Evolutionary conservation across 179 eudicot species (phyloP).

Genomic region (Drosera spatulata): DNA sequence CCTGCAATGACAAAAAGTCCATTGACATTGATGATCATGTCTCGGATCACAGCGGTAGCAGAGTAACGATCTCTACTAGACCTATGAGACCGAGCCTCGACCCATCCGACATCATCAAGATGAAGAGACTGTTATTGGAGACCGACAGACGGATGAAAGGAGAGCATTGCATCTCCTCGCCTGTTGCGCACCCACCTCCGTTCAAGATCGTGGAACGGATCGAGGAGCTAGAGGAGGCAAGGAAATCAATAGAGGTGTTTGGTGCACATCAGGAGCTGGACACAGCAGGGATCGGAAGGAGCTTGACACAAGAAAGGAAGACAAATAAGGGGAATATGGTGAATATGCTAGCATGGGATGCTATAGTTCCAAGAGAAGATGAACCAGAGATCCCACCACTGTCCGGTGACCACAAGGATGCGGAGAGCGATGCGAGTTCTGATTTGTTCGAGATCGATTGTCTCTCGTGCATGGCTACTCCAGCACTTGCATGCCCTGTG

Average conservation of each 20-base stretch:
- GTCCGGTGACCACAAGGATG: constrained; percentile 21
- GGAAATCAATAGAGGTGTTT: constrained; percentile 34
- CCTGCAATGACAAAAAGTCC: constrained; percentile 41
- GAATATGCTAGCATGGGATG: constrained; percentile 40
- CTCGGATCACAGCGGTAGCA: not conserved
- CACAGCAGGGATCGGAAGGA: constrained; percentile 11
- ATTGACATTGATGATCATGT: constrained; percentile 22
- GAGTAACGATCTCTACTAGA: constrained; percentile 1
- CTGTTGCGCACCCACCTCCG: constrained; percentile 7
- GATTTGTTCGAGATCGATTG: constrained; percentile 80
- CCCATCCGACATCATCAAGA: constrained; percentile 11
- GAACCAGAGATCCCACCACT: constrained; percentile 20
- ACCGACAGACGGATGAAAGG: constrained; percentile 5
- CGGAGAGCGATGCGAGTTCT: constrained; percentile 67
- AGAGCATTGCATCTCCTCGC: constrained; percentile 22
- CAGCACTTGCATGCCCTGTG: constrained; percentile 7
- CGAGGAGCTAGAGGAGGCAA: constrained; percentile 13
- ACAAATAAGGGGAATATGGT: not conserved
- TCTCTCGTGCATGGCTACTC: constrained; percentile 27
- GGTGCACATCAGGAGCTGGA: constrained; percentile 21
- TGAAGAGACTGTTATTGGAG: constrained; percentile 10
- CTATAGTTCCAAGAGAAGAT: constrained; percentile 19
- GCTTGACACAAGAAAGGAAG: constrained; percentile 31
- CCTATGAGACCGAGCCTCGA: constrained; percentile 8
- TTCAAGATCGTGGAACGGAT: constrained; percentile 4